phyloP scores from a whole-genome alignment of 495 filamentous ascomycete genomes.

The Neurospora hispaniola region DNA sequence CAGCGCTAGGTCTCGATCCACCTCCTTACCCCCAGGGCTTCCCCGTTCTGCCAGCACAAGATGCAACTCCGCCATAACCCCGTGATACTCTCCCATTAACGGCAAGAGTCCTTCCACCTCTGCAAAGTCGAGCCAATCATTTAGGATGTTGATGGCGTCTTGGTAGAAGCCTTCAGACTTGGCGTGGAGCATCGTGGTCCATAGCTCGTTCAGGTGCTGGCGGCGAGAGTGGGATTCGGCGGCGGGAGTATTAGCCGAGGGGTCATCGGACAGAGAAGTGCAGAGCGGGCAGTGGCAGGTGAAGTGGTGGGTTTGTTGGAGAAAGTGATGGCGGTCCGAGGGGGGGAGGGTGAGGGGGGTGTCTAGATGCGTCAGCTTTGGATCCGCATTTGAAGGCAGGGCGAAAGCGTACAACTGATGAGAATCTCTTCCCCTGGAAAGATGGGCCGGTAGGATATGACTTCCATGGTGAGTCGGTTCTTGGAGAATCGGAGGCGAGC shows the following conservation, averaged over 20 bases:
- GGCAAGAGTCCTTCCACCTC: conserved; percentile 23
- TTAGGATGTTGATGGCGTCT: conserved; percentile 24
- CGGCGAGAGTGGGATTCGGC: conserved; percentile 26
- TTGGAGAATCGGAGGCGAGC: conserved; percentile 29
- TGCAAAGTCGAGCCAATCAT: conserved; percentile 23
- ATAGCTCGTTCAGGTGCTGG: conserved; percentile 21
- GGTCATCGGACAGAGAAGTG: conserved; percentile 17
- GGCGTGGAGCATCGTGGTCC: conserved; percentile 21
- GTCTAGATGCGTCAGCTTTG: conserved; percentile 10
- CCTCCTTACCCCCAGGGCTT: conserved; percentile 3
- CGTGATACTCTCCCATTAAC: conserved; percentile 26
- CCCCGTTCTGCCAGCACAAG: conserved; percentile 21
- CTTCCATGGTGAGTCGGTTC: conserved; percentile 23
- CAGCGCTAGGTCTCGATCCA: conserved; percentile 10
- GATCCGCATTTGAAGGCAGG: neutral
- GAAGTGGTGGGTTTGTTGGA: conserved; percentile 28
- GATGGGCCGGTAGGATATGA: conserved; percentile 29
- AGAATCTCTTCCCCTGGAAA: conserved; percentile 29
- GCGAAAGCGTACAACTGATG: conserved; percentile 27
- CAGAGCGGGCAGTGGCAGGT: conserved; percentile 32
- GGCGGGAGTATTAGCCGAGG: neutral
- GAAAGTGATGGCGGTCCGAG: conserved; percentile 15
- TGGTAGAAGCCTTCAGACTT: conserved; percentile 22
- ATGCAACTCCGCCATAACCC: conserved; percentile 27
- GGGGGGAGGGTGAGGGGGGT: conserved; percentile 20